Evolutionary conservation across 306 rosid species (phyloP).

Genomic region (Corylus avellana): DNA sequence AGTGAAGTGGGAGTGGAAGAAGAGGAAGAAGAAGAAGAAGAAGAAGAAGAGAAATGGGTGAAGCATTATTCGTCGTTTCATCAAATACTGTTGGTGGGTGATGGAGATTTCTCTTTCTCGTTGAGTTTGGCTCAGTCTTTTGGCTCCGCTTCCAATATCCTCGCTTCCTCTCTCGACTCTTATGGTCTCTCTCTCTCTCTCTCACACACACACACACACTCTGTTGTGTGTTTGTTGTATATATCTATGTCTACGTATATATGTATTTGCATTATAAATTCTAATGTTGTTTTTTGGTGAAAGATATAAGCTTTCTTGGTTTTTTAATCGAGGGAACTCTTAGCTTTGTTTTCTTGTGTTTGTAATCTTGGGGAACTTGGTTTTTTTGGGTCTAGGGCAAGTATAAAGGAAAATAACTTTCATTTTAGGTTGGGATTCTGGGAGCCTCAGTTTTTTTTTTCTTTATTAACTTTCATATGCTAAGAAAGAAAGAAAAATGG

Average conservation of each 20-base stretch:
- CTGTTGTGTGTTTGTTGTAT: neutral
- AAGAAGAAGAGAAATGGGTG: slow-evolving; percentile 30
- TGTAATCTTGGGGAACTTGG: too few species aligned
- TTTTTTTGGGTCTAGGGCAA: neutral
- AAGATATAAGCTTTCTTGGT: neutral
- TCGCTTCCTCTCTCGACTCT: slow-evolving; percentile 49
- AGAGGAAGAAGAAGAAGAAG: slow-evolving; percentile 11
- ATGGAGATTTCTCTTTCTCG: slow-evolving; percentile 68
- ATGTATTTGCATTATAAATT: neutral
- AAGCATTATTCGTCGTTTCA: slow-evolving; percentile 44
- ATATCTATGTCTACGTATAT: neutral
- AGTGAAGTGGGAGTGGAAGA: neutral
- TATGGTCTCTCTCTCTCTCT: slow-evolving; percentile 4
- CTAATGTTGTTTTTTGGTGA: neutral
- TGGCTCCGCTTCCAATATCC: slow-evolving; percentile 46
- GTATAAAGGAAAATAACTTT: neutral
- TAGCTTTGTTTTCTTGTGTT: neutral
- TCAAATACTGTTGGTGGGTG: slow-evolving; percentile 56
- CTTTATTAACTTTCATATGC: too few species aligned
- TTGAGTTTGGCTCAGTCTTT: slow-evolving; percentile 41
- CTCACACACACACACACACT: neutral
- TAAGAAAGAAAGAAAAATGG: neutral
- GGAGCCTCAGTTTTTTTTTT: neutral
- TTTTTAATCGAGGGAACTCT: neutral
- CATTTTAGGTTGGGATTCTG: neutral